A percentile compares a stretch with the other conserved stretches of the same genome.
Evolutionary conservation across 495 filamentous ascomycete genomes (phyloP).

Genomic region (Neurospora sp.): DNA sequence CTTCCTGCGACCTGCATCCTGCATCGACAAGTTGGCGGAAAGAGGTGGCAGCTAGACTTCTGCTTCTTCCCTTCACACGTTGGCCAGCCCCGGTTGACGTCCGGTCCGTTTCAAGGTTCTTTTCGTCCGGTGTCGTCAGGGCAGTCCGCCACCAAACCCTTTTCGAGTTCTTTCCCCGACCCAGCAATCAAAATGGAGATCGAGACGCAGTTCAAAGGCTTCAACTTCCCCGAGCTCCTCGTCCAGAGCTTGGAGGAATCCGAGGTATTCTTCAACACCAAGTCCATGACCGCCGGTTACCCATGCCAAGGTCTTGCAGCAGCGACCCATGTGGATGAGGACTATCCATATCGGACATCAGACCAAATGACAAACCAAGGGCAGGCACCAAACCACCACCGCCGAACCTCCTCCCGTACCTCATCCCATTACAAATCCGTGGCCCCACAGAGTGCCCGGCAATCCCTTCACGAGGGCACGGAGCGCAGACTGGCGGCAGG

Average conservation of each 20-base stretch:
- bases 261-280: slow-evolving; percentile 26
- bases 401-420: background rate
- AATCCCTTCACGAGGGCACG: background rate
- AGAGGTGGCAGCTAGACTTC: background rate
- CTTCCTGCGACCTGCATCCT: background rate
- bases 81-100: background rate
- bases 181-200: slow-evolving; percentile 5
- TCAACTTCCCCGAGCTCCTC: slow-evolving; percentile 36
- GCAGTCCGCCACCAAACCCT: background rate
- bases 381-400: background rate
- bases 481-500: background rate
- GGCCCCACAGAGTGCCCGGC: background rate
- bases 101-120: background rate
- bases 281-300: slow-evolving; percentile 31
- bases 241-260: slow-evolving; percentile 32
- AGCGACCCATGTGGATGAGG: slow-evolving; percentile 8
- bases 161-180: background rate
- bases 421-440: background rate
- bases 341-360: slow-evolving; percentile 9
- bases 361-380: background rate
- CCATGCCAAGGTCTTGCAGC: slow-evolving; percentile 22
- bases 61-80: background rate
- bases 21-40: background rate
- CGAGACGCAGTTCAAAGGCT: slow-evolving; percentile 18
- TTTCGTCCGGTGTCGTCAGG: background rate